These are phyloP conservation scores for Arthrobotrys sinensis DNA, from an alignment of 2,329 filamentous ascomycete genomes.

Conservation along the genomic window DNA sequence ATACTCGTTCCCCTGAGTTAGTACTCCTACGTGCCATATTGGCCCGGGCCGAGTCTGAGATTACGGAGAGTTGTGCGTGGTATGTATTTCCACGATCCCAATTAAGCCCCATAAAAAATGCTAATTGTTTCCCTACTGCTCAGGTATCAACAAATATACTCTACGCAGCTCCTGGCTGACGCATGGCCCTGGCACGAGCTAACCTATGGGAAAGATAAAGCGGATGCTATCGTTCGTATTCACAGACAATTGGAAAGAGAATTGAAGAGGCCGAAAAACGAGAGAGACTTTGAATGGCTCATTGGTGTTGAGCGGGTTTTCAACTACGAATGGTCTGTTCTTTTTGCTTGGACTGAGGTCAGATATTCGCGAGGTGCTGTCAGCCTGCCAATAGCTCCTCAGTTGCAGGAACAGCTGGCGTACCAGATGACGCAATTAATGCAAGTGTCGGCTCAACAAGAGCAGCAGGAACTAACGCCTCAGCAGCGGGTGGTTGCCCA, in stretches of 20 bases:
- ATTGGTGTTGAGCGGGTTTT: background rate
- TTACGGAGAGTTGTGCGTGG: conserved; percentile 71
- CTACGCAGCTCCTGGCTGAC: background rate
- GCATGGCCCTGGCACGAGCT: background rate
- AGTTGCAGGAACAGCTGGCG: too few species aligned
- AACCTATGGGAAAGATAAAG: background rate
- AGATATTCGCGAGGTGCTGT: background rate
- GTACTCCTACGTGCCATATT: too few species aligned
- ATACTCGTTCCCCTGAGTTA: background rate
- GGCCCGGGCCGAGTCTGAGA: conserved; percentile 70
- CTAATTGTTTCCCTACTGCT: background rate
- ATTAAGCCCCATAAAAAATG: background rate
- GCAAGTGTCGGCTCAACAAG: too few species aligned
- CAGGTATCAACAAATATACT: background rate
- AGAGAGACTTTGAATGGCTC: background rate
- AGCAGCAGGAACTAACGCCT: too few species aligned
- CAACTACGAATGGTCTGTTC: background rate
- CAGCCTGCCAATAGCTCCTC: too few species aligned
- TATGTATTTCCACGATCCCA: conserved; percentile 63
- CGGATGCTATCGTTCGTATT: background rate
- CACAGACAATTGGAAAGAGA: background rate
- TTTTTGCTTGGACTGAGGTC: background rate
- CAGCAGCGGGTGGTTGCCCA: too few species aligned
- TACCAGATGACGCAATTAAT: too few species aligned
- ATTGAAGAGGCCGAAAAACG: background rate